Evolutionary conservation across 2,329 filamentous ascomycete genomes (phyloP), one percentile per base, ranked within the genome.

Genomic region (Ceratocystis lukuohia): DNA sequence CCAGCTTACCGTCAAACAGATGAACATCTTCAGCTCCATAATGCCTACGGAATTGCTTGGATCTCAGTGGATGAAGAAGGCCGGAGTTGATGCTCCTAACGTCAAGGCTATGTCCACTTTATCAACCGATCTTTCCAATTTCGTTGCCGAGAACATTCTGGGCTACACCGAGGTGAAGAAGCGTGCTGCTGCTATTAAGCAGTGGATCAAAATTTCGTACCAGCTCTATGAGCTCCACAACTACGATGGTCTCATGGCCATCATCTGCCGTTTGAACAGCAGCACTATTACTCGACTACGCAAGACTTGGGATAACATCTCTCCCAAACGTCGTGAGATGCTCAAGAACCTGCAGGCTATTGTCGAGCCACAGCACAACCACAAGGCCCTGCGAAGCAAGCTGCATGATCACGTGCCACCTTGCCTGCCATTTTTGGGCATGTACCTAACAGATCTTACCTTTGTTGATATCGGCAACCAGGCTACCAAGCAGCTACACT

Each of bases 391-490:
- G 28, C 88, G 94, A 59, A 85, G 88, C 67, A 86, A 89, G 57
- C 84, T 99, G 2, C 87, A 93, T 71, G 88, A 90, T 71, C 89
- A 95, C 65, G 86, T 95, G 0, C 90, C 92, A 0, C 93, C 94
- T 4, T 99, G 94, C 74, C 81, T 99, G 65, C 94, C 94, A 0
- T 99, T 97, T 74, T 84, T 99, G 2, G 94, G 94, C 69, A 96
- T 96, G 77, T 97, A 96, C 74, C 80, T 99, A 48, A 99, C 94
- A 0, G 94, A 99, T 73, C 80, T 99, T 46, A 96, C 92, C 0
- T 97, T 99, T 76, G 88, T 96, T 65, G 91, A 97, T 73, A 91
- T 93, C 70, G 94, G 94, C 69, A 97, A 97, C 75, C 88, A 89
- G 44, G 84, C 90, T 4, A 92, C 88, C 1, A 90, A 93, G 72